Base-by-base conservation (phyloP, 2,329 filamentous ascomycete genomes). In the Albophoma yamanashiensis region DNA sequence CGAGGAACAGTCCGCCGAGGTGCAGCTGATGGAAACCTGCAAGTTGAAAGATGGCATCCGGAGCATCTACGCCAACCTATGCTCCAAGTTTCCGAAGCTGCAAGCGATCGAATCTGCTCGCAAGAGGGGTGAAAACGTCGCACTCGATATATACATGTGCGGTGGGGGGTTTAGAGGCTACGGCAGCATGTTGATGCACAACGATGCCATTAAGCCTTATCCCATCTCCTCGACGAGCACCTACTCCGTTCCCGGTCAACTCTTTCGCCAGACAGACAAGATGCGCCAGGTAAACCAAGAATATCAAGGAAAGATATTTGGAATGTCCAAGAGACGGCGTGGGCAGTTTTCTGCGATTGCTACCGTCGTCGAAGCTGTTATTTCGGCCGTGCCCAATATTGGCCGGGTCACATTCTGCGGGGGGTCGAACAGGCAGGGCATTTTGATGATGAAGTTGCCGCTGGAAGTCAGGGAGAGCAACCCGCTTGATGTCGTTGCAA, bases 161-260 rank as follows among this genome's bases (percentile, higher is more conserved):
- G 92, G 92, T 52, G 92, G 92, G 31, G 92, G 92, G 0, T 96
- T 96, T 70, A 81, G 92, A 42, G 92, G 92, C 20, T 96, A 95
- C 79, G 92, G 92, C 8, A 95, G 91, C 72, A 86, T 96, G 68
- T 79, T 96, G 58, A 92, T 96, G 88, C 86, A 89, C 69, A 82
- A 84, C 65, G 89, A 93, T 67, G 74, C 78, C 7, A 82, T 91
- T 52, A 78, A 82, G 59, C 91, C 91, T 0, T 97, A 96, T 70
- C 92, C 92, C 0, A 89, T 96, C 34, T 84, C 91, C 0, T 86
- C 88, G 25, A 88, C 94, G 71, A 92, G 92, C 63, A 87, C 89
- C 2, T 96, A 94, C 73, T 83, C 79, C 11, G 89, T 87, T 1
- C 72, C 79, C 0, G 82, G 83, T 14, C 69, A 76, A 3, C 76